Conservation (phyloP, 2,329 filamentous ascomycete genomes). For the Ophiostoma himal-ulmi region DNA sequence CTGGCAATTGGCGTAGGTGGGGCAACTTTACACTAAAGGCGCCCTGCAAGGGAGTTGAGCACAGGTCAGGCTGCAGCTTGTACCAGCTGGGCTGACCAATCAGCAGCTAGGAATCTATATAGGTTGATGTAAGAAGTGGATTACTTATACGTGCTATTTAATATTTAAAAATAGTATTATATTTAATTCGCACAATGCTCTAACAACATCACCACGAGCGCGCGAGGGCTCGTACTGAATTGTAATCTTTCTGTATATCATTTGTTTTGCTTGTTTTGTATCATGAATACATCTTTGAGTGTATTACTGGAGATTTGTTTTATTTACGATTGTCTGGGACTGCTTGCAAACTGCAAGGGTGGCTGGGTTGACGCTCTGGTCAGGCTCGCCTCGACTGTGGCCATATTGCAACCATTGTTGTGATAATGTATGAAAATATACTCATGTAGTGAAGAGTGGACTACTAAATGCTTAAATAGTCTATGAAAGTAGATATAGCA, state of each 20-base stretch:
- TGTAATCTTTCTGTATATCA: not conserved
- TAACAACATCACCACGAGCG: not conserved
- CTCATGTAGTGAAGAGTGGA: too few species aligned
- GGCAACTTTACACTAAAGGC: not conserved
- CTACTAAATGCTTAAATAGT: too few species aligned
- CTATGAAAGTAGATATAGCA: too few species aligned
- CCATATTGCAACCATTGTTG: not conserved
- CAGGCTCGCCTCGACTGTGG: not conserved
- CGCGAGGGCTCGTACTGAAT: not conserved
- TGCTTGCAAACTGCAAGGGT: not conserved
- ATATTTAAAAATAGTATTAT: not conserved
- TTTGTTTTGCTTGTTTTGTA: not conserved
- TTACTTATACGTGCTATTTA: not conserved
- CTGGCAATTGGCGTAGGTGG: constrained; percentile 3
- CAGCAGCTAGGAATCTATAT: not conserved
- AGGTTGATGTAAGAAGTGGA: not conserved
- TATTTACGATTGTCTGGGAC: not conserved
- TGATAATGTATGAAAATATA: not conserved
- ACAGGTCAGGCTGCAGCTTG: not conserved
- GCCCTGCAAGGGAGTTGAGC: not conserved
- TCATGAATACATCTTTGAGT: not conserved
- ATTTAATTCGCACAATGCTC: not conserved
- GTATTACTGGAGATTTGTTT: too few species aligned
- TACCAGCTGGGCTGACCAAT: not conserved
- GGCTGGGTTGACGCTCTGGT: not conserved